These are phyloP conservation scores for Colletotrichum eremochloae DNA, from an alignment of 2,329 filamentous ascomycete genomes.

Conservation along the genomic window DNA sequence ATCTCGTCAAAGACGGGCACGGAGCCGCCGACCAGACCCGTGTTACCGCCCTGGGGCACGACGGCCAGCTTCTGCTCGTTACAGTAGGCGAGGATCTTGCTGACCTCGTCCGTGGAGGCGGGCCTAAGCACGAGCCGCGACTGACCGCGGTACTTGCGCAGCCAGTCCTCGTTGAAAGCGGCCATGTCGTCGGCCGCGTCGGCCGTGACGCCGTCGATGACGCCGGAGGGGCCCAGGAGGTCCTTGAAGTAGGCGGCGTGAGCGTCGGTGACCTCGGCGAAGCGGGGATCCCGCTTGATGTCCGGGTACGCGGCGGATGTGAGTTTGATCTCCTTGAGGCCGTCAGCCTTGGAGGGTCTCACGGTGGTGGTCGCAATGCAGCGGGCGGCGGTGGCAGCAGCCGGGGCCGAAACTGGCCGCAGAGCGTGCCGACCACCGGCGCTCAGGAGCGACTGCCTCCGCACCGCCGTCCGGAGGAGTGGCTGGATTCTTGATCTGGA, in stretches of 20 bases:
- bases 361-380: constrained; percentile 38
- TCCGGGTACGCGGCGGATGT: constrained; percentile 90
- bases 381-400: constrained; percentile 21
- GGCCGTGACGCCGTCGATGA: constrained; percentile 85
- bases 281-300: constrained; percentile 83
- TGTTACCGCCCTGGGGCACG: constrained; percentile 97
- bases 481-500: constrained; percentile 43
- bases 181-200: constrained; percentile 85
- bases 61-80: constrained; percentile 93
- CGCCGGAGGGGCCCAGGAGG: constrained; percentile 84
- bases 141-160: constrained; percentile 97
- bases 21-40: constrained; percentile 93
- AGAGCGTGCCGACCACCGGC: constrained; percentile 30
- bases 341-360: constrained; percentile 26
- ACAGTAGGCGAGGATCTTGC: constrained; percentile 92
- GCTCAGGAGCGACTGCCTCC: constrained; percentile 40
- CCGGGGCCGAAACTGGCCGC: constrained; percentile 35
- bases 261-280: constrained; percentile 78
- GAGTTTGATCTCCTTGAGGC: constrained; percentile 65
- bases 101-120: constrained; percentile 86
- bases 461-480: constrained; percentile 41
- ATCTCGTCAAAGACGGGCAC: constrained; percentile 99
- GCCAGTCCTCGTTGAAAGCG: constrained; percentile 97
- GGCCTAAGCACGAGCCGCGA: constrained; percentile 90
- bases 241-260: constrained; percentile 87